Evolutionary conservation across 441 rosid genomes (phyloP), one percentile per base, ranked within the genome.

Genomic region (Adansonia gregorii): DNA sequence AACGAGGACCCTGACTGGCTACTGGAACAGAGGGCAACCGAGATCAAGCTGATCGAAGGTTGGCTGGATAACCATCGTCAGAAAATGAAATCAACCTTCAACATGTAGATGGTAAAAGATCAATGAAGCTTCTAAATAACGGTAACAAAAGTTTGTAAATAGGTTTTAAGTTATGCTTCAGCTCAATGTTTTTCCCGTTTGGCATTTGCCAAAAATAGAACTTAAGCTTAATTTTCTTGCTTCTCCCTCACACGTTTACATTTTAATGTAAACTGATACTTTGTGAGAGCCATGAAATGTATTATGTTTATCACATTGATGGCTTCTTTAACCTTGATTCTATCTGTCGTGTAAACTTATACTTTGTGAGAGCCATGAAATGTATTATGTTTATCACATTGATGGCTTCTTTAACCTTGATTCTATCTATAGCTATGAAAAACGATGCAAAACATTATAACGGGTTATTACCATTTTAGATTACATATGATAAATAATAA

Each of bases 1-100:
- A 66, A 85, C 0, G 90, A 87, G 20, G 97, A 94, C 82, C 97
- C 96, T 6, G 85, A 87, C 63, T 92, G 98, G 98, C 82, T 94
- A 79, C 81, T 87, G 68, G 88, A 91, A 52, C 97, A 90, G 82
- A 84, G 97, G 77, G 90, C 72, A 78, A 85, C 90, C 3, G 98
- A 92, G 85, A 81, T 87, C 60, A 80, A 76, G 82, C 84, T 92
- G 82, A 94, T 94, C 39, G 78, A 85, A 83, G 92, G 88, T 71
- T 94, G 98, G 97, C 78, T 94, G 73, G 61, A 81, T 78, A 82
- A 78, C 65, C 87, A 92, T 81, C 71, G 70, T 59, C 51, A 19
- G 49, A 82, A 72, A 72, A 87, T 84, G 84, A 82, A 78, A 85
- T 64, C 85, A 58, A 68, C 81, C 39, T 82, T 80, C 80, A 31